Percentiles rank a stretch among this genome's conserved stretches.
These are phyloP conservation scores for Solanum chmielewskii DNA, from an alignment of 257 asterid species.

Conservation along the genomic window DNA sequence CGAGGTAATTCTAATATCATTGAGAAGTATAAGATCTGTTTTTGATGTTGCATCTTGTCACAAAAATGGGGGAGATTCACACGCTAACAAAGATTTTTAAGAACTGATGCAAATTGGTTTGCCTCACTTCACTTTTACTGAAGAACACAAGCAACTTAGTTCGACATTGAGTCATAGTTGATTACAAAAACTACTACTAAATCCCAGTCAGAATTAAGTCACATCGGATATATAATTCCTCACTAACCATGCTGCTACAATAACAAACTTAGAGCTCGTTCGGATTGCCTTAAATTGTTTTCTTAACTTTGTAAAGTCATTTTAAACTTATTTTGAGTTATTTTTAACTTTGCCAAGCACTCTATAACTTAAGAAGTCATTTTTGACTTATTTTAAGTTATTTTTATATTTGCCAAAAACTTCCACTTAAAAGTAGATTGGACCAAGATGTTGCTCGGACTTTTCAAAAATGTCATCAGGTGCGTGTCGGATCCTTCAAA, in stretches of 20 bases:
- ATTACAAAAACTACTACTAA: background rate
- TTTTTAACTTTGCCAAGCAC: background rate
- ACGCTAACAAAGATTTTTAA: background rate
- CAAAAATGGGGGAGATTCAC: background rate
- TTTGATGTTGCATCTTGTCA: background rate
- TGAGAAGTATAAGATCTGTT: background rate
- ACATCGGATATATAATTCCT: background rate
- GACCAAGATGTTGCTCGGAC: background rate
- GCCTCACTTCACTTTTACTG: background rate
- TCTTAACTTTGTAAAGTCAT: background rate
- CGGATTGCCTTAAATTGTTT: background rate
- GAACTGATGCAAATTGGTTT: background rate
- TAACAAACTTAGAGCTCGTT: background rate
- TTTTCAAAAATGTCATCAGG: background rate
- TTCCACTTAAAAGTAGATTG: too few relatives aligned
- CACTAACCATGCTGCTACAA: background rate
- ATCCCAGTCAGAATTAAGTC: background rate
- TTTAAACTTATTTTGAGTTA: background rate
- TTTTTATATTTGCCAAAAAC: background rate
- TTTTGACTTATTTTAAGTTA: background rate
- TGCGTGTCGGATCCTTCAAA: background rate
- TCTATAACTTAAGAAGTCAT: background rate
- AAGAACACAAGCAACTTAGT: background rate
- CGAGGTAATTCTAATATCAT: constrained; percentile 45
- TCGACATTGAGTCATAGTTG: background rate